These are phyloP conservation scores for Colletotrichum siamense DNA, from an alignment of 2,329 filamentous ascomycete species.

Conservation along the genomic window DNA sequence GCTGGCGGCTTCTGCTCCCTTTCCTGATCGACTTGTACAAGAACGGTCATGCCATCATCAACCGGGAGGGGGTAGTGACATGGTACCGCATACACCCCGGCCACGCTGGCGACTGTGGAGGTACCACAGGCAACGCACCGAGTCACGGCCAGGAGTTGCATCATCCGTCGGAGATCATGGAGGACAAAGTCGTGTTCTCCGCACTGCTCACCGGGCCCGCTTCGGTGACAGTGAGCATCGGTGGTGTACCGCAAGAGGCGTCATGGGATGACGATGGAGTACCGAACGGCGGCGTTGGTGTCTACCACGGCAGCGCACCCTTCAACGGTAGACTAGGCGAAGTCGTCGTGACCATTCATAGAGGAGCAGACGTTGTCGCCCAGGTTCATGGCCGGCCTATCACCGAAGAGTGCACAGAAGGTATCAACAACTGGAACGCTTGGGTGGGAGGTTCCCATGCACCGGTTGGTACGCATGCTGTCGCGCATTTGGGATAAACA, in stretches of 20 bases:
- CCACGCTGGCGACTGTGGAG: conserved; percentile 26
- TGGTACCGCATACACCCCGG: conserved; percentile 31
- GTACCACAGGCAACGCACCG: conserved; percentile 33
- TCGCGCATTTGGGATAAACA: not conserved
- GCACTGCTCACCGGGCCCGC: conserved; percentile 31
- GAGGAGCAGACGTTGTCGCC: not conserved
- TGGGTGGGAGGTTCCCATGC: conserved; percentile 10
- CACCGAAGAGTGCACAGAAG: conserved; percentile 5
- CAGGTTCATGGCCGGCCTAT: conserved; percentile 15
- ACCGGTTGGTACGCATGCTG: not conserved
- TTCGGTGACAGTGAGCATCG: conserved; percentile 31
- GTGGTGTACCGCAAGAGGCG: conserved; percentile 16
- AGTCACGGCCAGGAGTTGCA: conserved; percentile 28
- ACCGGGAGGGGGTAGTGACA: conserved; percentile 26
- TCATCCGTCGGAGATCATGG: conserved; percentile 24
- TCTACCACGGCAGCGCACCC: conserved; percentile 34
- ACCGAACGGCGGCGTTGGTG: conserved; percentile 30
- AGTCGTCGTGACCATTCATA: conserved; percentile 25
- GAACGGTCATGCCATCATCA: conserved; percentile 27
- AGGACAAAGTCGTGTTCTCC: conserved; percentile 27
- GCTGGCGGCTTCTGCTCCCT: conserved; percentile 52
- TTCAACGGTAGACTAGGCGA: conserved; percentile 28
- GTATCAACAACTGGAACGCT: conserved; percentile 24
- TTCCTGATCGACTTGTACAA: conserved; percentile 41
- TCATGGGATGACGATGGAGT: conserved; percentile 26